Evolutionary conservation across 2,329 filamentous ascomycete species (phyloP).

Genomic region (Ascochyta fabae): DNA sequence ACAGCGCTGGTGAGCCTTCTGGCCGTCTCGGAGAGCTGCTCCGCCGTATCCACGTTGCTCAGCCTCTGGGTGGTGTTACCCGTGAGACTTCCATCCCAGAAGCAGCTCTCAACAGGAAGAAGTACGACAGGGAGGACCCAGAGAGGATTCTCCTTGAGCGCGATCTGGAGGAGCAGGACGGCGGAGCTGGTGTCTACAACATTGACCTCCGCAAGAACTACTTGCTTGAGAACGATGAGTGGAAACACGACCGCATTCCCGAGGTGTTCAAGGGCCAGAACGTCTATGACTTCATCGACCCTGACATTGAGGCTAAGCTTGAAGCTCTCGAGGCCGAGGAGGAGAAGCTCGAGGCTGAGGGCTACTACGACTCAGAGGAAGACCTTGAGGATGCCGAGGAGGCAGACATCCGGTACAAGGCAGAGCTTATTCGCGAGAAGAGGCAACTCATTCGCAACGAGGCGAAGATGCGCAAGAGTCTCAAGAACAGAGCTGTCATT

Average conservation of each 20-base stretch:
- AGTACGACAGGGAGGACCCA: conserved; percentile 91
- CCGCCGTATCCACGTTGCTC: conserved; percentile 94
- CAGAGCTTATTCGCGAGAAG: conserved; percentile 95
- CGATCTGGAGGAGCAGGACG: conserved; percentile 89
- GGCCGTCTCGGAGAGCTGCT: conserved; percentile 90
- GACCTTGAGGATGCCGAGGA: conserved; percentile 88
- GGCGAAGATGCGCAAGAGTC: conserved; percentile 89
- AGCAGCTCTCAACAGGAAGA: conserved; percentile 77
- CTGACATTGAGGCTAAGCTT: conserved; percentile 93
- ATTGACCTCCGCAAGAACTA: conserved; percentile 90
- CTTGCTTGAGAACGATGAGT: conserved; percentile 83
- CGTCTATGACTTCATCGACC: conserved; percentile 95
- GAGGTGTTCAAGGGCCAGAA: conserved; percentile 96
- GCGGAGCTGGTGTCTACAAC: conserved; percentile 94
- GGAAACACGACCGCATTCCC: conserved; percentile 96
- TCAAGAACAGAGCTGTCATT: conserved; percentile 96
- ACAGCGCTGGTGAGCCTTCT: conserved; percentile 74
- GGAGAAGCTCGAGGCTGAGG: conserved; percentile 87
- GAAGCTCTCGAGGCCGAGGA: conserved; percentile 93
- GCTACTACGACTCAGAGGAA: conserved; percentile 81
- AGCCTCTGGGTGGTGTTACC: conserved; percentile 80
- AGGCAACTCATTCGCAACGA: conserved; percentile 91
- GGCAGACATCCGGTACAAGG: conserved; percentile 87
- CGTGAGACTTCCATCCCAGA: conserved; percentile 90
- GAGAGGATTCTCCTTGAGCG: conserved; percentile 79